A percentile compares a stretch with the other conserved stretches of the same genome.
phyloP scores from a whole-genome alignment of 2,329 filamentous ascomycete genomes.

The Ophiostoma himal-ulmi region DNA sequence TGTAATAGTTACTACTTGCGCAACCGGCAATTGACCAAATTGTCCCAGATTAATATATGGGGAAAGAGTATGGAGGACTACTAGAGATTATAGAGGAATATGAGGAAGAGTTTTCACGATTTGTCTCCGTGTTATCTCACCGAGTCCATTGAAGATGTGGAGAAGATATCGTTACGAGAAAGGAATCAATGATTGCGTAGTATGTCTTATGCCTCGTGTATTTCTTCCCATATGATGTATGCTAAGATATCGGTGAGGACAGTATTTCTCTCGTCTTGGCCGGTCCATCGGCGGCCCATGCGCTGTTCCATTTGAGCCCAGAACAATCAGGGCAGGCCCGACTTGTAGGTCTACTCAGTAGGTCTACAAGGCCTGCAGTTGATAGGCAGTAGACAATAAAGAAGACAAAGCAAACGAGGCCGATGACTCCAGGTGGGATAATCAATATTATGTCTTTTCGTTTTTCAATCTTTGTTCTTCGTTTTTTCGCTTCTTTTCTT shows the following conservation, averaged over 20 bases:
- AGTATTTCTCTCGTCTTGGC: slow-evolving; percentile 6
- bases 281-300: neutral
- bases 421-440: neutral
- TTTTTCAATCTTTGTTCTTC: neutral
- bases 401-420: neutral
- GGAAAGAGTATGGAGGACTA: neutral
- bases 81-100: neutral
- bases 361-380: neutral
- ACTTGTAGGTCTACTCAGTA: neutral
- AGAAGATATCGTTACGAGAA: neutral
- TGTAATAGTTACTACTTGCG: too few species aligned
- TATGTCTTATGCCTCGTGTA: too few species aligned
- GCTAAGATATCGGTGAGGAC: neutral
- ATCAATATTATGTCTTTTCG: too few species aligned
- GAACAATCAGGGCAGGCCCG: neutral
- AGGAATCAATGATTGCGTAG: neutral
- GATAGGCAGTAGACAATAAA: neutral
- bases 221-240: neutral
- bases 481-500: neutral
- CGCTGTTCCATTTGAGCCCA: neutral
- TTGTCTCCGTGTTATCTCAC: neutral
- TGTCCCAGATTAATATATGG: slow-evolving; percentile 1
- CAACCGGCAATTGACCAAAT: neutral
- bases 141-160: neutral
- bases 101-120: slow-evolving; percentile 1